Evolutionary conservation across 768 basidiomycete species (phyloP).

Genomic region (Suillus occidentalis): DNA sequence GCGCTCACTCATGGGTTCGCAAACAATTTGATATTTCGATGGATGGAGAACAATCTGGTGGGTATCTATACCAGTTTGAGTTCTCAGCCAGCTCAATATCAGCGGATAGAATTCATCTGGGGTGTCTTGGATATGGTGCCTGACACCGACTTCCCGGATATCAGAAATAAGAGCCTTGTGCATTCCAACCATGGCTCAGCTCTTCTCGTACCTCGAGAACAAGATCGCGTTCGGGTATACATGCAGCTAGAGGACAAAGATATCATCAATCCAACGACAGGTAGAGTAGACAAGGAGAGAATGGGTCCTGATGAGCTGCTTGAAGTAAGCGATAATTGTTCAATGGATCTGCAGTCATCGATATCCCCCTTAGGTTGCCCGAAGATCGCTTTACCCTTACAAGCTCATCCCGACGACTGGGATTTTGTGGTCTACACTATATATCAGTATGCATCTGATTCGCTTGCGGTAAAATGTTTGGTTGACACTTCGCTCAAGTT

Average conservation of each 20-base stretch:
- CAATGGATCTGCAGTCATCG: not conserved
- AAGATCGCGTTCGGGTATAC: constrained; percentile 49
- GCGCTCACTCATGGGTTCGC: constrained; percentile 84
- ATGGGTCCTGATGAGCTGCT: constrained; percentile 42
- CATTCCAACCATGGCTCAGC: constrained; percentile 52
- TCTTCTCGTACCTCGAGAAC: constrained; percentile 53
- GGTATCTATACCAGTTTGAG: not conserved
- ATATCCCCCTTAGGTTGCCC: constrained; percentile 33
- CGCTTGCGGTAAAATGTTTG: not conserved
- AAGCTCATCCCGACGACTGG: constrained; percentile 29
- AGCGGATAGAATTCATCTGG: constrained; percentile 38
- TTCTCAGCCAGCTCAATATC: not conserved
- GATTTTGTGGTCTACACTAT: constrained; percentile 51
- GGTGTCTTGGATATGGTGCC: constrained; percentile 48
- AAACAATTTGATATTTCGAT: constrained; percentile 63
- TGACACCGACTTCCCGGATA: constrained; percentile 54
- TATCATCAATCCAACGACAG: constrained; percentile 37
- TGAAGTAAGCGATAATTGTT: constrained; percentile 22
- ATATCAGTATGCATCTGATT: constrained; percentile 38
- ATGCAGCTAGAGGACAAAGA: constrained; percentile 47
- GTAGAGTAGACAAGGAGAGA: constrained; percentile 40
- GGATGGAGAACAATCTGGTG: constrained; percentile 71
- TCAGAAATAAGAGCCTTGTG: constrained; percentile 46
- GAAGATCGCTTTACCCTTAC: constrained; percentile 42
- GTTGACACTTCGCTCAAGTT: constrained; percentile 30